Conservation (phyloP, 495 filamentous ascomycete genomes). For the Penicillium atrosanguineum region DNA sequence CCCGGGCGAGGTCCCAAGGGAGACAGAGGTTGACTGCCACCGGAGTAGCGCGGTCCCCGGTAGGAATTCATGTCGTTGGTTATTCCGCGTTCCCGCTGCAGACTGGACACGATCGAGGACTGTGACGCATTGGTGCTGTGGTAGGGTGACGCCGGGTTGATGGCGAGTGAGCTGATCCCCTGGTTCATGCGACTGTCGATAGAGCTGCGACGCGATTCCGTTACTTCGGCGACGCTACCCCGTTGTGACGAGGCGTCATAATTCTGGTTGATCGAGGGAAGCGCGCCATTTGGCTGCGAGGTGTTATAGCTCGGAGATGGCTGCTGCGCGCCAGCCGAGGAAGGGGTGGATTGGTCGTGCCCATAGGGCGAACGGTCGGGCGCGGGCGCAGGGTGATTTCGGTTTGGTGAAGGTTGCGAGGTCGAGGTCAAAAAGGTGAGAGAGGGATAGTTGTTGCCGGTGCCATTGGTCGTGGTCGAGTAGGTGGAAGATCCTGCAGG, state of each 20-base stretch:
- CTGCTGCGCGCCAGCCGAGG: constrained; percentile 43
- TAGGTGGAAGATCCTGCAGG: constrained; percentile 53
- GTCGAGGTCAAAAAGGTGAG: constrained; percentile 48
- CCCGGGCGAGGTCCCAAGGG: constrained; percentile 47
- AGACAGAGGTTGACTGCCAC: constrained; percentile 43
- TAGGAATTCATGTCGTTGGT: constrained; percentile 53
- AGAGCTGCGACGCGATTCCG: constrained; percentile 68
- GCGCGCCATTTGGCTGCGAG: constrained; percentile 37
- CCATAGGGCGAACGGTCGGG: constrained; percentile 47
- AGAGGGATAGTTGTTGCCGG: constrained; percentile 47
- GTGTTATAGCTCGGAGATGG: constrained; percentile 44
- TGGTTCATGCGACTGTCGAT: constrained; percentile 75
- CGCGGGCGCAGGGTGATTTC: constrained; percentile 34
- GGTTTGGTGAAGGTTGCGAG: constrained; percentile 52
- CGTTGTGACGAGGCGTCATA: constrained; percentile 47
- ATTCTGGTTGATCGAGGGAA: constrained; percentile 53
- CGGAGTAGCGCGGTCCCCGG: constrained; percentile 51
- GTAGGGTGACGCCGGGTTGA: constrained; percentile 67
- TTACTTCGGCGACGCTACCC: constrained; percentile 43
- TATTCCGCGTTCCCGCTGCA: constrained; percentile 56
- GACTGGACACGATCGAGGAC: constrained; percentile 65
- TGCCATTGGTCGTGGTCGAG: constrained; percentile 49
- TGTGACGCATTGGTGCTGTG: constrained; percentile 75
- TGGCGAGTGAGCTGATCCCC: constrained; percentile 64
- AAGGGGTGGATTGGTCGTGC: constrained; percentile 43